Evolutionary conservation across 106 monocot species (phyloP).

Genomic region (Apostasia ramifera): DNA sequence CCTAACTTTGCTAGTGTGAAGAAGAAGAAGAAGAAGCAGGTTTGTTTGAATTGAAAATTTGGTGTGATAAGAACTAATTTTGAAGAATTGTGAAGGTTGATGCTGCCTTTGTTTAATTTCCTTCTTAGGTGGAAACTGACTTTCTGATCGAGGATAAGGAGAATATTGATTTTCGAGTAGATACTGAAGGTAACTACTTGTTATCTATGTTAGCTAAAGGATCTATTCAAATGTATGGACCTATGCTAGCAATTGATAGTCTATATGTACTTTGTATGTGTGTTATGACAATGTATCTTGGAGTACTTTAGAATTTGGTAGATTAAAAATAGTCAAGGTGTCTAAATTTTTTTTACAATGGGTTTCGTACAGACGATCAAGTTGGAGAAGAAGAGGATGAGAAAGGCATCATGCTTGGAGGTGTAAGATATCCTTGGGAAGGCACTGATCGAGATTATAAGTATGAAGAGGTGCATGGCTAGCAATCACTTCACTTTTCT

Average conservation of each 20-base stretch:
- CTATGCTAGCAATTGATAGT: background rate
- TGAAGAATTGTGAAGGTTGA: no score
- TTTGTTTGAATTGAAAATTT: background rate
- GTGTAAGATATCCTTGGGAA: conserved; percentile 45
- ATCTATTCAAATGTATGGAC: background rate
- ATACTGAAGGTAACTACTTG: conserved; percentile 26
- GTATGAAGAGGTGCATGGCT: conserved; percentile 44
- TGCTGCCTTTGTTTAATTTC: background rate
- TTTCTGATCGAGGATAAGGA: conserved; percentile 34
- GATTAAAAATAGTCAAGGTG: background rate
- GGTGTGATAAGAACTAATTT: background rate
- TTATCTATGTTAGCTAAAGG: conserved; percentile 13
- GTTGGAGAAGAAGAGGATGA: conserved; percentile 44
- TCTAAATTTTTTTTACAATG: background rate
- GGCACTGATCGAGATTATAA: conserved; percentile 59
- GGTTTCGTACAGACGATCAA: conserved; percentile 14
- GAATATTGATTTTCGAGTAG: background rate
- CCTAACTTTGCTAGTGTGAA: conserved; percentile 47
- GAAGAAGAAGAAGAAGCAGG: conserved; percentile 67
- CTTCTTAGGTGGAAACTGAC: conserved; percentile 38
- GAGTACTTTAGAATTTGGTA: background rate
- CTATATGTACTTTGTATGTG: background rate
- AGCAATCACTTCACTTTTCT: no score
- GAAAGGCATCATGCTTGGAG: conserved; percentile 37
- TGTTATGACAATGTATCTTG: background rate